Percentiles rank a stretch among this genome's conserved stretches.
Conservation (phyloP, 495 filamentous ascomycete genomes). For the Lepidopterella palustris region DNA sequence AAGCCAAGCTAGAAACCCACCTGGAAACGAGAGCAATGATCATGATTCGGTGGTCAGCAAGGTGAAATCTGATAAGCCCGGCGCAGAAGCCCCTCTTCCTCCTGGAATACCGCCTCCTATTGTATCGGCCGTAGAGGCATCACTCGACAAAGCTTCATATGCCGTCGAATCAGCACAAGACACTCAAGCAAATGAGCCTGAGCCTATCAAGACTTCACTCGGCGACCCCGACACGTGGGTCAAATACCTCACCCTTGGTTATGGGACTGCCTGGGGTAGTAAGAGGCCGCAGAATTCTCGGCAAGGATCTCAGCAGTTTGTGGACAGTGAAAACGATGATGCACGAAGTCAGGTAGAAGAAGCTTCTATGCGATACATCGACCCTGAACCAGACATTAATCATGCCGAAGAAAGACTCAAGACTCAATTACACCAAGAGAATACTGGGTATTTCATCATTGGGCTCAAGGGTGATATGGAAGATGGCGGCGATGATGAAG, state of each 20-base stretch:
- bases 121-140: constrained; percentile 25
- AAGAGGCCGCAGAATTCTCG: constrained; percentile 1
- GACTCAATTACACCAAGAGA: constrained; percentile 32
- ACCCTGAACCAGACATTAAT: constrained; percentile 37
- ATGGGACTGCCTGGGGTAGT: constrained; percentile 52
- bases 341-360: constrained; percentile 3
- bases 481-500: constrained; percentile 34
- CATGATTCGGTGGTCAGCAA: no score
- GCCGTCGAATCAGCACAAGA: constrained; percentile 15
- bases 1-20: background rate
- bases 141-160: constrained; percentile 21
- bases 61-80: background rate
- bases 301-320: background rate
- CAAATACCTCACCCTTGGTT: constrained; percentile 45
- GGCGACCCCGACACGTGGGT: constrained; percentile 30
- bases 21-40: background rate
- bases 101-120: constrained; percentile 33
- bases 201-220: constrained; percentile 15
- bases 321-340: constrained; percentile 2
- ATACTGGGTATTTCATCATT: constrained; percentile 59
- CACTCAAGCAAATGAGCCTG: background rate
- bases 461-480: constrained; percentile 61
- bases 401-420: constrained; percentile 24
- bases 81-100: background rate
- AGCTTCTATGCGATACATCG: constrained; percentile 29